Conservation (phyloP, 352 stramenopile species). For the Thraustotheca clavata region DNA sequence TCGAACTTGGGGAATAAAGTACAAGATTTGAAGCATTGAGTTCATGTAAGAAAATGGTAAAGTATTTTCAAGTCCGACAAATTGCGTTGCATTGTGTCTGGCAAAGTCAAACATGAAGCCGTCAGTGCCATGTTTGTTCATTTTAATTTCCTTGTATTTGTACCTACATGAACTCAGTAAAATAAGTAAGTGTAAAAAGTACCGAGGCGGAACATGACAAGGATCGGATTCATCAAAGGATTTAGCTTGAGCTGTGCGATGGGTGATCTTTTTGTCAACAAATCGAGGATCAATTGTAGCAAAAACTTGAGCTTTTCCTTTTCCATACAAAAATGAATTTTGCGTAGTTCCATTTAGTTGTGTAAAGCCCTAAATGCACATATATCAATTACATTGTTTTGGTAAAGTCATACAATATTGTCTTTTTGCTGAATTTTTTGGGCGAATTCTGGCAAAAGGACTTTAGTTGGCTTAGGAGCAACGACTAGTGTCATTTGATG, state of each 20-base stretch:
- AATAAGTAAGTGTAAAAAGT: background rate
- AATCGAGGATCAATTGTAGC: constrained; percentile 16
- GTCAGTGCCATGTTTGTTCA: constrained; percentile 21
- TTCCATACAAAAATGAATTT: constrained; percentile 20
- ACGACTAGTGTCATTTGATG: constrained; percentile 13
- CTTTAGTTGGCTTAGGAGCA: constrained; percentile 15
- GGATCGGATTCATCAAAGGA: constrained; percentile 21
- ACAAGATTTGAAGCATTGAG: constrained; percentile 19
- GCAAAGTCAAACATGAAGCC: constrained; percentile 23
- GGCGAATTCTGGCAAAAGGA: constrained; percentile 12
- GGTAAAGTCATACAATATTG: constrained; percentile 7
- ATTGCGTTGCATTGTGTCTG: constrained; percentile 12
- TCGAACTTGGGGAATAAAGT: constrained; percentile 12
- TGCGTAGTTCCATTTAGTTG: background rate
- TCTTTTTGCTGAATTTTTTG: constrained; percentile 11
- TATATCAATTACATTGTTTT: background rate
- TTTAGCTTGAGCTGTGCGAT: background rate
- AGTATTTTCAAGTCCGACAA: constrained; percentile 21
- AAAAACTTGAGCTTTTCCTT: background rate
- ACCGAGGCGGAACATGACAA: constrained; percentile 12
- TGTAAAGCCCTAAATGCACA: constrained; percentile 8
- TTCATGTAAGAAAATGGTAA: constrained; percentile 22
- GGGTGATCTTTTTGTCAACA: constrained; percentile 1
- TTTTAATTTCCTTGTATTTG: constrained; percentile 22
- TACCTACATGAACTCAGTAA: constrained; percentile 6